Evolutionary conservation across 2,329 filamentous ascomycete genomes (phyloP), one percentile per base, ranked within the genome.

Genomic region (Xylariaceae sp.): DNA sequence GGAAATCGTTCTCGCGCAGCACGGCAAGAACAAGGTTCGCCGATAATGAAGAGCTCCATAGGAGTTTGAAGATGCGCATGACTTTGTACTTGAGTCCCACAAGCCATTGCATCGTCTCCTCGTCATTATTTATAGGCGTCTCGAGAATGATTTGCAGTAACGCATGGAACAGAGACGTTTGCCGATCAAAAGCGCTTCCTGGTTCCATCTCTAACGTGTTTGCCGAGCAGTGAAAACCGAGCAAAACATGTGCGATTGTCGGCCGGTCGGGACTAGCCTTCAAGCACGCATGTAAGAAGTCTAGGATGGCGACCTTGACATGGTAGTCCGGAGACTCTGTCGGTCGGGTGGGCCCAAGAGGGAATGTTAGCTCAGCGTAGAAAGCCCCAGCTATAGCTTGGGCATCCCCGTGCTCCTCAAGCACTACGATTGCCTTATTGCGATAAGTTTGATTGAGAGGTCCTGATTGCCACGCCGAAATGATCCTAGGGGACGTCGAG

Each of bases 11-110:
- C 26, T 83, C 80, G 59, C 91, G 84, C 57, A 99, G 80, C 68
- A 96, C 89, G 39, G 84, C 76, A 64, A 96, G 83, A 11, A 91
- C 84, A 57, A 94, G 76, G 1, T 77, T 74, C 2, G 87, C 83
- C 0, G 95, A 95, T 27, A 97, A 73, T 41, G 87, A 82, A 1
- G 91, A 94, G 43, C 79, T 85, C 88, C 91, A 96, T 1, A 99
- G 78, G 56, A 89, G 83, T 59, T 86, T 84, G 35, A 99, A 72
- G 31, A 97, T 83, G 51, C 85, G 80, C 72, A 90, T 80, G 12
- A 80, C 81, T 64, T 86, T 83, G 57, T 83, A 80, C 65, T 86
- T 89, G 50, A 91, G 73, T 42, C 80, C 76, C 31, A 89, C 75
- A 46, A 89, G 79, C 86, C 87, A 91, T 19, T 80, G 78, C 70